These are phyloP conservation scores for Exsudoporus frostii DNA, from an alignment of 768 basidiomycete species.

Conservation along the genomic window DNA sequence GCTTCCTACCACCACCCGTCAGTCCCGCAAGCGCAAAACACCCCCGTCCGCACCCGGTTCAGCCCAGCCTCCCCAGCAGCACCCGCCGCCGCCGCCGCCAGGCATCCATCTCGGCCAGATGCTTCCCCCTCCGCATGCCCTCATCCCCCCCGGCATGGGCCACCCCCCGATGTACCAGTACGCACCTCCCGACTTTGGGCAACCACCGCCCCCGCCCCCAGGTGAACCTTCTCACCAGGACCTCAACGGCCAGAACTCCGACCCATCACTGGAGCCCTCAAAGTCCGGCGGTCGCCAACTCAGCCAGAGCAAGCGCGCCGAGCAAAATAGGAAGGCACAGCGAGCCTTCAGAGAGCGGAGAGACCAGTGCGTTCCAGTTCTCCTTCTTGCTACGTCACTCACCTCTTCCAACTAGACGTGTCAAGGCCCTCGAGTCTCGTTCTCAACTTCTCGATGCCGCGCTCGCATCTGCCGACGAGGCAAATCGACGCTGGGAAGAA, in stretches of 20 bases:
- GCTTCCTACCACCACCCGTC: conserved; percentile 18
- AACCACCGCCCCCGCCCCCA: conserved; percentile 24
- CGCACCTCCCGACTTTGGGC: conserved; percentile 32
- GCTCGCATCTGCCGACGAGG: conserved; percentile 82
- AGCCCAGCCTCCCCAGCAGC: conserved; percentile 28
- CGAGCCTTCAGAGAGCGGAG: conserved; percentile 86
- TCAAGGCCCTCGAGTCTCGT: conserved; percentile 82
- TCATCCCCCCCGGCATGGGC: conserved; percentile 42
- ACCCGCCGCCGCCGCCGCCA: conserved; percentile 34
- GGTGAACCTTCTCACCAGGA: conserved; percentile 29
- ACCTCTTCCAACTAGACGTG: conserved; percentile 52
- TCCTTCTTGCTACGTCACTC: conserved; percentile 4
- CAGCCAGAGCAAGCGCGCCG: conserved; percentile 82
- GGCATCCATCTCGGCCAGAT: conserved; percentile 48
- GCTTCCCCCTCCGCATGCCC: conserved; percentile 51
- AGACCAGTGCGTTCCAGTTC: conserved; percentile 61
- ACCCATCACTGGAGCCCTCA: neutral
- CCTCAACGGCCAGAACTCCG: conserved; percentile 18
- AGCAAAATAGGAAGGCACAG: conserved; percentile 94
- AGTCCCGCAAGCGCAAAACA: conserved; percentile 63
- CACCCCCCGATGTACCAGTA: conserved; percentile 34
- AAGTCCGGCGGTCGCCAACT: conserved; percentile 49
- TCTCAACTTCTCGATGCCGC: conserved; percentile 85
- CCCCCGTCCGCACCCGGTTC: conserved; percentile 41
- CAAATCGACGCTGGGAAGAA: conserved; percentile 87